Conservation (phyloP, 2,329 filamentous ascomycete genomes). For the Cladosporium sp. region DNA sequence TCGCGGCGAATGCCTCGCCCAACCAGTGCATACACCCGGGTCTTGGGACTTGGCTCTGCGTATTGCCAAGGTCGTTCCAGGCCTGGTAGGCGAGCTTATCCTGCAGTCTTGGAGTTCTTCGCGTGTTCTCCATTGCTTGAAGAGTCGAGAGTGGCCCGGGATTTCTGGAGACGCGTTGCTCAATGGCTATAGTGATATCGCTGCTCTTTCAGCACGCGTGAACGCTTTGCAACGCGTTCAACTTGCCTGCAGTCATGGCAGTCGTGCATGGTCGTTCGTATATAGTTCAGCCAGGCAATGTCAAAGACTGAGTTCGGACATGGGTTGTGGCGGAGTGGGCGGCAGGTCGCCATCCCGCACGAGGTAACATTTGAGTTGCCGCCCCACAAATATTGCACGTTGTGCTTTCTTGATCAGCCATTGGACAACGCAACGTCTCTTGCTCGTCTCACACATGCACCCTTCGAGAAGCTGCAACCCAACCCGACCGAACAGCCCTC, state of each 20-base stretch:
- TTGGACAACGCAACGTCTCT: neutral
- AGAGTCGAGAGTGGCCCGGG: neutral
- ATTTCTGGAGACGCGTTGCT: neutral
- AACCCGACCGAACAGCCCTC: neutral
- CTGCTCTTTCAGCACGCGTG: neutral
- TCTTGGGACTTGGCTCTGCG: constrained; percentile 15
- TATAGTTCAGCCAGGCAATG: constrained; percentile 12
- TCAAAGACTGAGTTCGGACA: constrained; percentile 10
- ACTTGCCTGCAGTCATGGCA: neutral
- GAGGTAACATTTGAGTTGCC: constrained; percentile 7
- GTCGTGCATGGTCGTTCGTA: neutral
- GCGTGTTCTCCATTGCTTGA: neutral
- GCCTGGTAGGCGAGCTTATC: constrained; percentile 7
- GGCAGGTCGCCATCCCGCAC: neutral
- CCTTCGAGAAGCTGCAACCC: neutral
- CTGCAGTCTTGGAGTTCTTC: constrained; percentile 9
- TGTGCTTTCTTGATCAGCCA: neutral
- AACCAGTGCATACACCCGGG: constrained; percentile 2
- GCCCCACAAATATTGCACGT: neutral
- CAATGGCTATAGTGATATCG: neutral
- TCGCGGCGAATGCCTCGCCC: constrained; percentile 4
- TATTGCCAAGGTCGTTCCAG: constrained; percentile 11
- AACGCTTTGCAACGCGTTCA: neutral
- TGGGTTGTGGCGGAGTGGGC: constrained; percentile 11
- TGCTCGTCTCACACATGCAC: neutral